Evolutionary conservation across 1,284 basidiomycete species (phyloP).

Genomic region (Cutaneotrichosporon cavernicola): DNA sequence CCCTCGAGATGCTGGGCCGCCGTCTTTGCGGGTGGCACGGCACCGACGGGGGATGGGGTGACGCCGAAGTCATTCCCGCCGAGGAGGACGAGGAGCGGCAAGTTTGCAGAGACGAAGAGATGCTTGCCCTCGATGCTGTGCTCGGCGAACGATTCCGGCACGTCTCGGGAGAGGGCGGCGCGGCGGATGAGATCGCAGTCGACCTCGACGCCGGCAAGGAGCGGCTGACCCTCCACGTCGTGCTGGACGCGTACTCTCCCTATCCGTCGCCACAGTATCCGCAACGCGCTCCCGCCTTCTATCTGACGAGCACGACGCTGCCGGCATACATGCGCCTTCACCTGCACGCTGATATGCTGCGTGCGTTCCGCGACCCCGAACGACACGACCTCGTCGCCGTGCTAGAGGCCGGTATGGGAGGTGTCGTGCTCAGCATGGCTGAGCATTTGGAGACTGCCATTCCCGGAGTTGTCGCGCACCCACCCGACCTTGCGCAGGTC

Average conservation of each 20-base stretch:
- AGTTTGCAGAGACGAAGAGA: conserved; percentile 66
- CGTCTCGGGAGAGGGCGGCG: conserved; percentile 35
- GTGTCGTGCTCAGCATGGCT: conserved; percentile 72
- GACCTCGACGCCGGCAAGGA: conserved; percentile 58
- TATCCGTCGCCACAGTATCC: conserved; percentile 59
- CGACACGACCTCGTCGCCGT: conserved; percentile 59
- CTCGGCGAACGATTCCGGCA: conserved; percentile 53
- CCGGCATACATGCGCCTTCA: conserved; percentile 84
- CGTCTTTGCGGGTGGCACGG: conserved; percentile 52
- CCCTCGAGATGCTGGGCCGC: conserved; percentile 51
- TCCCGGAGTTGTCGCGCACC: conserved; percentile 64
- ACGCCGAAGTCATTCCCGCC: conserved; percentile 55
- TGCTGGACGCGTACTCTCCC: conserved; percentile 59
- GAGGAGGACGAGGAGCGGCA: conserved; percentile 56
- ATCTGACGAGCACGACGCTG: conserved; percentile 67
- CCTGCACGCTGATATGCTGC: conserved; percentile 66
- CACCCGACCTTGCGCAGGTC: conserved; percentile 68
- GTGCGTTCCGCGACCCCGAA: conserved; percentile 57
- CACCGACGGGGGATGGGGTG: conserved; percentile 53
- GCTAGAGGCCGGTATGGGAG: conserved; percentile 65
- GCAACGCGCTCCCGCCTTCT: conserved; percentile 67
- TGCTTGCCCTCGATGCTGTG: conserved; percentile 62
- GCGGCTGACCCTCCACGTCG: conserved; percentile 65
- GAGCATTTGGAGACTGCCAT: conserved; percentile 71
- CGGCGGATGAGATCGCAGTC: conserved; percentile 57